Base-by-base conservation (phyloP, 371 early-diverging fungal genomes). In the Mucor sp. region DNA sequence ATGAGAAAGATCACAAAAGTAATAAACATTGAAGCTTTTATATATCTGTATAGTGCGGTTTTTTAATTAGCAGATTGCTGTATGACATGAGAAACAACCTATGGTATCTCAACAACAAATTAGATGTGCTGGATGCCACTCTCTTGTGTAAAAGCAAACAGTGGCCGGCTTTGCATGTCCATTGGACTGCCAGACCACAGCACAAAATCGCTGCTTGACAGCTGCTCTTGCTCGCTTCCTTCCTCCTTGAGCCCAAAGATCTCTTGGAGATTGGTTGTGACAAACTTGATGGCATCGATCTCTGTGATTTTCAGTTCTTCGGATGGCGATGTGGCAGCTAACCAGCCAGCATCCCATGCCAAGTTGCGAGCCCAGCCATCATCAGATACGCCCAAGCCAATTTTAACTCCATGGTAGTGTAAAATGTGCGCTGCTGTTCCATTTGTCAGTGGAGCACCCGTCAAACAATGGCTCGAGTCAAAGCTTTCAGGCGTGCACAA, bases 311-410 rank as follows among this genome's bases (percentile, higher is more conserved):
- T 74, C 27, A 72, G 73, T 17, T 59, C 60, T 21, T 68, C 48
- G 0, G 65, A 56, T 19, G 78, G 76, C 15, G 87, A 81, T 44
- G 83, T 78, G 28, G 67, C 70, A 3, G 78, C 67, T 12, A 85
- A 84, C 92, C 91, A 92, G 6, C 91, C 92, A 33, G 94, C 93
- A 68, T 90, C 93, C 90, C 91, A 93, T 4, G 88, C 82, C 65
- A 94, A 70, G 33, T 88, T 86, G 56, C 92, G 84, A 2, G 86
- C 85, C 61, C 77, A 73, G 19, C 87, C 85, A 58, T 88, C 82
- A 62, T 88, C 83, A 4, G 74, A 68, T 0, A 86, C 83, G 33
- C 89, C 85, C 33, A 93, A 56, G 12, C 82, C 89, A 17, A 92
- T 80, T 55, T 82, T 84, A 35, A 94, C 93, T 15, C 90, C 88